Conservation (phyloP, 1,284 basidiomycete genomes). For the Tetrapyrgos nigripes region DNA sequence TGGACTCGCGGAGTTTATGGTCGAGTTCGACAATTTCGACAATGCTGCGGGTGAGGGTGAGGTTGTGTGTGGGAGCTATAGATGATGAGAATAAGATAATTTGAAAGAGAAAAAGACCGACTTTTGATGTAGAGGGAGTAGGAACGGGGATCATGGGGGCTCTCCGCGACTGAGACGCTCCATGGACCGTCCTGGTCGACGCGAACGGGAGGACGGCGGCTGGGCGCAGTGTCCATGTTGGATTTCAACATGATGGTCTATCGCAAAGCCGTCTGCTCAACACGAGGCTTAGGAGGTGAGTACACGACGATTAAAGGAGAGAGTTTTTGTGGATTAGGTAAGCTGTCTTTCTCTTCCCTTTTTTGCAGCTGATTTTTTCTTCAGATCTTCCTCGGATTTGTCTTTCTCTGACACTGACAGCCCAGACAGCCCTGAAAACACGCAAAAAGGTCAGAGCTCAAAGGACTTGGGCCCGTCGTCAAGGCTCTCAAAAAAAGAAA, state of each 20-base stretch:
- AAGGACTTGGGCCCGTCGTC: no score
- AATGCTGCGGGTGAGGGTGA: conserved; percentile 81
- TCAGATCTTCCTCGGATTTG: no score
- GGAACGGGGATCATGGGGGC: conserved; percentile 60
- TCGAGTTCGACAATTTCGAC: conserved; percentile 81
- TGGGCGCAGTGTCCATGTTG: conserved; percentile 14
- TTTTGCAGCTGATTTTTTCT: background rate
- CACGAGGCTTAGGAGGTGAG: background rate
- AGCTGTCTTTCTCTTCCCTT: background rate
- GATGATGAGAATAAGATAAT: conserved; percentile 33
- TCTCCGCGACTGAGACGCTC: conserved; percentile 79
- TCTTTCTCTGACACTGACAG: no score
- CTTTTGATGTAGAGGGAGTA: conserved; percentile 77
- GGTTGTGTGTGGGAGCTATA: conserved; percentile 85
- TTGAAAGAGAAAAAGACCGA: conserved; percentile 42
- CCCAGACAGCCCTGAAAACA: no score
- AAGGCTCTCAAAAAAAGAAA: no score
- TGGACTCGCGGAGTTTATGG: conserved; percentile 69
- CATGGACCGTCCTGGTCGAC: conserved; percentile 66
- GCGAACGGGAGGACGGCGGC: conserved; percentile 13
- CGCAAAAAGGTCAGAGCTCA: no score
- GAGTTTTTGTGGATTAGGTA: no score
- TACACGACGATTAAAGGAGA: conserved; percentile 1
- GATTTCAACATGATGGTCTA: background rate
- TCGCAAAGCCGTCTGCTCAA: background rate